A percentile compares a stretch with the other conserved stretches of the same genome.
These are phyloP conservation scores for Claviceps fusiformis DNA, from an alignment of 2,329 filamentous ascomycete genomes.

Conservation along the genomic window DNA sequence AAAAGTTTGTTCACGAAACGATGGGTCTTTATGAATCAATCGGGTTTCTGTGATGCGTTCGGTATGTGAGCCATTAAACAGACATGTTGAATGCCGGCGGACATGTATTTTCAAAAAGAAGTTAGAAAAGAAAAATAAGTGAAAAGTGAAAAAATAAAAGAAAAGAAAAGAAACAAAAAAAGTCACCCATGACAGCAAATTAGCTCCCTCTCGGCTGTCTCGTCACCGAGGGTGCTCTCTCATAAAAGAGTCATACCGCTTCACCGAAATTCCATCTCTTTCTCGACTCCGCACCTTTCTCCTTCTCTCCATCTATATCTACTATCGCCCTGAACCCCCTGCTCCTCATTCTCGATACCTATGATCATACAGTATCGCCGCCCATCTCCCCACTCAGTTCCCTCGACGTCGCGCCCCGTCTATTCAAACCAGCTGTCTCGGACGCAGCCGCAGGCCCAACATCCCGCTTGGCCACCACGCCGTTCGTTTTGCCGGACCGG, in stretches of 20 bases:
- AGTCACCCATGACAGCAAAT: not conserved
- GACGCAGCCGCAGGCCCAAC: not conserved
- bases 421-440: conserved; percentile 10
- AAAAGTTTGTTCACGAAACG: too few relatives aligned
- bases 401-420: conserved; percentile 36
- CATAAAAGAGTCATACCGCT: too few relatives aligned
- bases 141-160: too few relatives aligned
- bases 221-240: too few relatives aligned
- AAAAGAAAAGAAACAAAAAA: not conserved
- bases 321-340: not conserved
- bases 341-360: not conserved
- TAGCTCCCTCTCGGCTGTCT: too few relatives aligned
- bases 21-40: too few relatives aligned
- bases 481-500: conserved; percentile 8
- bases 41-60: not conserved
- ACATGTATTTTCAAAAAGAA: too few relatives aligned
- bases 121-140: too few relatives aligned
- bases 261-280: not conserved
- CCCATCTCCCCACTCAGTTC: conserved; percentile 49
- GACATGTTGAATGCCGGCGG: conserved; percentile 1
- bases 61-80: not conserved
- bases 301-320: too few relatives aligned
- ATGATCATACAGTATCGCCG: conserved; percentile 35
- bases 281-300: not conserved
- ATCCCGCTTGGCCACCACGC: not conserved